phyloP scores from a whole-genome alignment of 345 rosid genomes.

The Isatis tinctoria region DNA sequence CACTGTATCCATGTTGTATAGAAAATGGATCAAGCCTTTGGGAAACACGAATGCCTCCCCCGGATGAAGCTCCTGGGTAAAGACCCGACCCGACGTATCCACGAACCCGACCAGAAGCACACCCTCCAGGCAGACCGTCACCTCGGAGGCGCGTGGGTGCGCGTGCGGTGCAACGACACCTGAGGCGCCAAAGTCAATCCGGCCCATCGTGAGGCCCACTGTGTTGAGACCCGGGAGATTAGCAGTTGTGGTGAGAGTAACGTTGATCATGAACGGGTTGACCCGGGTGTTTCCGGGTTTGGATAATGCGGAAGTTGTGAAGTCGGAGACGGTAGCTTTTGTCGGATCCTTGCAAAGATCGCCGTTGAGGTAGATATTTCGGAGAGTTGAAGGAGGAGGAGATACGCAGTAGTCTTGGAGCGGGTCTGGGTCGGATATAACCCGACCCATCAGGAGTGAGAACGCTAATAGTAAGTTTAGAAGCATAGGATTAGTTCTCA shows the following conservation, averaged over 20 bases:
- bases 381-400: constrained; percentile 27
- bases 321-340: constrained; percentile 35
- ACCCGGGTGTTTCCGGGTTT: constrained; percentile 40
- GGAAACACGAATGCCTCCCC: constrained; percentile 78
- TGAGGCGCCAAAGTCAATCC: constrained; percentile 38
- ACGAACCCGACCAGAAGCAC: constrained; percentile 55
- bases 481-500: neutral
- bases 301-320: constrained; percentile 57
- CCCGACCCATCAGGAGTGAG: constrained; percentile 35
- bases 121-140: constrained; percentile 57
- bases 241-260: constrained; percentile 41
- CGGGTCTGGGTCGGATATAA: constrained; percentile 57
- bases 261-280: constrained; percentile 51
- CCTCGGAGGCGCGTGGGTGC: constrained; percentile 82
- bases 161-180: constrained; percentile 57
- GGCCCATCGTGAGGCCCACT: constrained; percentile 69
- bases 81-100: constrained; percentile 48
- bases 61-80: constrained; percentile 45
- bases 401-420: constrained; percentile 80
- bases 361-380: constrained; percentile 42
- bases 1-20: constrained; percentile 42
- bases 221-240: constrained; percentile 74
- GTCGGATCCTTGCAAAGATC: constrained; percentile 54
- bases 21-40: constrained; percentile 56
- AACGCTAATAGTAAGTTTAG: constrained; percentile 9